Percentiles rank a stretch among this genome's conserved stretches.
phyloP scores from a whole-genome alignment of 352 stramenopile species.

The Pythium coloratum region DNA sequence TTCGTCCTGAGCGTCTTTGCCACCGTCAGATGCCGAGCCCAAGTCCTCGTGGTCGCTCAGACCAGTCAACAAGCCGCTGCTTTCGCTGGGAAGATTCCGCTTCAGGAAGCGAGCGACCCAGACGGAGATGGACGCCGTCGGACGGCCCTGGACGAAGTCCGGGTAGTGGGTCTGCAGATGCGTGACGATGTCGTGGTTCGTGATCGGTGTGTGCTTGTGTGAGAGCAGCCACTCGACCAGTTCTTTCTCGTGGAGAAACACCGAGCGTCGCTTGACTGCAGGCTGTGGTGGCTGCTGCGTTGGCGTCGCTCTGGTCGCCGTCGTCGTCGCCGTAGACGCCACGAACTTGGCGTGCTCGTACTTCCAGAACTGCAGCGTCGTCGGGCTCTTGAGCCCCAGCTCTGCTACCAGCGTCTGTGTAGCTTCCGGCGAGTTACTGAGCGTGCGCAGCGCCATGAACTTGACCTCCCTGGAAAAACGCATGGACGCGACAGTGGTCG shows the following conservation, averaged over 20 bases:
- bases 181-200: conserved; percentile 60
- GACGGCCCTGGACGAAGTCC: conserved; percentile 56
- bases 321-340: conserved; percentile 4
- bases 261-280: conserved; percentile 12
- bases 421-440: conserved; percentile 20
- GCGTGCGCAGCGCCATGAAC: conserved; percentile 31
- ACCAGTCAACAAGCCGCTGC: neutral
- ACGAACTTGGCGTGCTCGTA: conserved; percentile 40
- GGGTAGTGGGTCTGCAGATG: conserved; percentile 58
- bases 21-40: conserved; percentile 9
- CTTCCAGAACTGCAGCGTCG: conserved; percentile 67
- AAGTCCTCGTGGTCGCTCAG: conserved; percentile 24
- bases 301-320: neutral
- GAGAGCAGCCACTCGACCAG: conserved; percentile 56
- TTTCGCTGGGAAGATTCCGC: conserved; percentile 42
- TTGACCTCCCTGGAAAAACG: conserved; percentile 21
- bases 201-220: conserved; percentile 46
- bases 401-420: conserved; percentile 36
- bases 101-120: conserved; percentile 71
- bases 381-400: conserved; percentile 52
- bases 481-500: conserved; percentile 30
- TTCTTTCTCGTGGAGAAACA: conserved; percentile 39
- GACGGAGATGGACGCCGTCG: conserved; percentile 52
- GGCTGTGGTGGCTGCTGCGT: neutral
- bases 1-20: neutral